A percentile compares a stretch with the other conserved stretches of the same genome.
phyloP scores from a whole-genome alignment of 345 rosid genomes.

The Acer negundo region DNA sequence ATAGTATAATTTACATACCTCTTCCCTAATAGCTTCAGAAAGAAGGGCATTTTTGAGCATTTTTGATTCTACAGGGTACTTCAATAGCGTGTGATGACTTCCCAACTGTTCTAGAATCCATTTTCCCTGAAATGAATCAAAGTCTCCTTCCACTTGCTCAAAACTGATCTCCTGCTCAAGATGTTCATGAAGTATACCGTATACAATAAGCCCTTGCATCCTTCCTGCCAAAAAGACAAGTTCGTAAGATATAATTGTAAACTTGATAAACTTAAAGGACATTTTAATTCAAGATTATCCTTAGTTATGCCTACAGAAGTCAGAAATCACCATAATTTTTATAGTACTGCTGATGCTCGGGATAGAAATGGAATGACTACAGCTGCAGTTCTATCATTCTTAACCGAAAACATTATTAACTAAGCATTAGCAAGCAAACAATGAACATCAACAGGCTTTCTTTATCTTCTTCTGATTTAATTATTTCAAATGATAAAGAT shows the following conservation, averaged over 20 bases:
- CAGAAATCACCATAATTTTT: not conserved
- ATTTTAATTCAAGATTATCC: not conserved
- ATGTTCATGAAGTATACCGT: conserved; percentile 95
- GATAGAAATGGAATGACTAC: not conserved
- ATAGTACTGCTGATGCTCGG: not conserved
- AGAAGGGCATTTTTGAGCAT: conserved; percentile 85
- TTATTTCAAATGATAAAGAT: not conserved
- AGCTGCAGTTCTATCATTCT: not conserved
- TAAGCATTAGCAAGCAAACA: not conserved
- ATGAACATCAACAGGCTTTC: not conserved
- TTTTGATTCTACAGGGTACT: conserved; percentile 88
- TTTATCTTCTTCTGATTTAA: not conserved
- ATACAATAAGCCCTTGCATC: conserved; percentile 90
- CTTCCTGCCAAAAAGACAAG: conserved; percentile 60
- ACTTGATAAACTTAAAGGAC: not conserved
- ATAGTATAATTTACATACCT: conserved; percentile 47
- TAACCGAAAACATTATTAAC: not conserved
- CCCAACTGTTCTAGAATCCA: conserved; percentile 93
- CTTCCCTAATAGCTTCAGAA: conserved; percentile 98
- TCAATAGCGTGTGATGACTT: conserved; percentile 83
- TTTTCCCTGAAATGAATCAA: conserved; percentile 86
- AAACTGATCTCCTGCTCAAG: conserved; percentile 84
- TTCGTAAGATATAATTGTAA: not conserved
- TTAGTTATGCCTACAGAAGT: not conserved
- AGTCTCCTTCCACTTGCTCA: conserved; percentile 96